Conservation (phyloP, 106 monocot species). For the Allium fistulosum region DNA sequence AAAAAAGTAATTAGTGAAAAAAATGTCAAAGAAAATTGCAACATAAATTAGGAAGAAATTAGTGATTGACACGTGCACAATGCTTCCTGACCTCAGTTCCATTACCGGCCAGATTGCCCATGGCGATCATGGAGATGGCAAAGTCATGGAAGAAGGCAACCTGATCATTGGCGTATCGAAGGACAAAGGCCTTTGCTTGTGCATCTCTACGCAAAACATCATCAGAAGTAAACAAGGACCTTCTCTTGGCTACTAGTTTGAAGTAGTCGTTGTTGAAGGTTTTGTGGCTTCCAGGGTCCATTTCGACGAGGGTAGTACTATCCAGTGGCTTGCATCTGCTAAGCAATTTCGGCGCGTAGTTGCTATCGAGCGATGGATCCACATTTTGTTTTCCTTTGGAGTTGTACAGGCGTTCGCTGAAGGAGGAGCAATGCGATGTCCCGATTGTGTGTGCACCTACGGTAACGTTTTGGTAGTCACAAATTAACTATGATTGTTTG, state of each 20-base stretch:
- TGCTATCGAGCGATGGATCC: conserved; percentile 40
- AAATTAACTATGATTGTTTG: no score
- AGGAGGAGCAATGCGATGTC: conserved; percentile 24
- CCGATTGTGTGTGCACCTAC: conserved; percentile 39
- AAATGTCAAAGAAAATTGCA: no score
- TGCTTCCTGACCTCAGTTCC: conserved; percentile 45
- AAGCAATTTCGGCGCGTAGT: conserved; percentile 28
- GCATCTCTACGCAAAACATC: conserved; percentile 24
- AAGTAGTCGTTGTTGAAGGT: conserved; percentile 51
- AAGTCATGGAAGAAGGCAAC: conserved; percentile 22
- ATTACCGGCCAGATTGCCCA: conserved; percentile 31
- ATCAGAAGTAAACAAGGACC: conserved; percentile 51
- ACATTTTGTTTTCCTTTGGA: conserved; percentile 34
- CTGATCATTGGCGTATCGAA: neutral
- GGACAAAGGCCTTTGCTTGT: conserved; percentile 16
- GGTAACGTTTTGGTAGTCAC: no score
- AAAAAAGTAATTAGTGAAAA: no score
- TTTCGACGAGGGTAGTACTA: conserved; percentile 25
- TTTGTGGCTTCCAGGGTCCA: conserved; percentile 64
- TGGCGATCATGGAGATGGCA: conserved; percentile 37
- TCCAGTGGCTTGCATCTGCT: conserved; percentile 34
- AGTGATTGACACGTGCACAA: conserved; percentile 28
- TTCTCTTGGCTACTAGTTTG: conserved; percentile 37
- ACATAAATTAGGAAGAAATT: neutral
- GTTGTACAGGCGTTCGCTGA: conserved; percentile 37